phyloP scores from a whole-genome alignment of 768 basidiomycete genomes.

The Infundibulicybe gibba region DNA sequence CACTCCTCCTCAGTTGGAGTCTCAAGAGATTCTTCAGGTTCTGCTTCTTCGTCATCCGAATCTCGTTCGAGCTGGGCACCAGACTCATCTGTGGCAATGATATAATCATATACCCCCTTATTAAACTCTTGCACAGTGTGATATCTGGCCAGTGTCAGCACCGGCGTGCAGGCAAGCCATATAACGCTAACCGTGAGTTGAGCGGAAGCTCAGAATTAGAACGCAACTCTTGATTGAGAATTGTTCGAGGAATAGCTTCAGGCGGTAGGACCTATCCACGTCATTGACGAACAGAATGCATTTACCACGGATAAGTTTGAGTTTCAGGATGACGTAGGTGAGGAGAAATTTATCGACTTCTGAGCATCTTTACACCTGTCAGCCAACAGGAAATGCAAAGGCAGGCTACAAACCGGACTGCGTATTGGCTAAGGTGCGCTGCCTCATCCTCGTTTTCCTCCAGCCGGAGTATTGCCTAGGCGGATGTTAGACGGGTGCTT shows the following conservation, averaged over 20 bases:
- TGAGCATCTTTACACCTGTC: conserved; percentile 53
- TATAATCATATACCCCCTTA: conserved; percentile 96
- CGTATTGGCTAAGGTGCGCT: conserved; percentile 81
- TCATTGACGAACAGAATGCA: conserved; percentile 96
- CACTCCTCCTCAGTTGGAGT: conserved; percentile 32
- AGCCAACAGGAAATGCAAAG: conserved; percentile 3
- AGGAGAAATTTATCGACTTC: conserved; percentile 98
- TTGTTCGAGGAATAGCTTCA: conserved; percentile 98
- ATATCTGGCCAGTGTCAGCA: conserved; percentile 47
- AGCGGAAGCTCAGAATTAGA: conserved; percentile 94
- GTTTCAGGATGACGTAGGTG: conserved; percentile 93
- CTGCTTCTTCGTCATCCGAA: conserved; percentile 42
- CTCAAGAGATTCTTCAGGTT: conserved; percentile 31
- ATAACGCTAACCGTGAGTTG: conserved; percentile 68
- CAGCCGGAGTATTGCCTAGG: conserved; percentile 77
- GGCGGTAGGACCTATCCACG: conserved; percentile 89
- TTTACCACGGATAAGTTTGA: conserved; percentile 94
- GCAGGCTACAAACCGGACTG: conserved; percentile 50
- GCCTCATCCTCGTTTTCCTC: conserved; percentile 87
- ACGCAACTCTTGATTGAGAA: conserved; percentile 97
- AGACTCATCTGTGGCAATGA: conserved; percentile 95
- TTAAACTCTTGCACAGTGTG: conserved; percentile 99
- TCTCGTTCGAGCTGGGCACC: conserved; percentile 46
- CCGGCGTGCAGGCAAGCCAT: too few species aligned
- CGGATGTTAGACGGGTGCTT: conserved; percentile 1